These are phyloP conservation scores for Rhododendron griersonianum DNA, from an alignment of 148 eudicot genomes.

Conservation along the genomic window DNA sequence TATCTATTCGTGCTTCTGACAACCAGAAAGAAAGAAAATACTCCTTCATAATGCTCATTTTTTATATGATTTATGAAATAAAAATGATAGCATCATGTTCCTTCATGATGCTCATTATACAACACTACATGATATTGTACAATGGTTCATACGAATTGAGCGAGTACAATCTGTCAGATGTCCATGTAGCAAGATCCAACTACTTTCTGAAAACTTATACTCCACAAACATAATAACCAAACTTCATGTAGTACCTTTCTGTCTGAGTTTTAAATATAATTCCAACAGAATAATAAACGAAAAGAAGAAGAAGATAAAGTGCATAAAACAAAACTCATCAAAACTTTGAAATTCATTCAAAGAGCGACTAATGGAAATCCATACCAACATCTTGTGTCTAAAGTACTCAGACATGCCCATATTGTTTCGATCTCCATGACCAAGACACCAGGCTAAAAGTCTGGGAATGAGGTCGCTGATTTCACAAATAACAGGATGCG, in stretches of 20 bases:
- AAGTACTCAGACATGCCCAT: slow-evolving; percentile 46
- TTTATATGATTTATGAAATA: neutral
- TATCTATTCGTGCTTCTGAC: neutral
- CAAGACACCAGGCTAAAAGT: slow-evolving; percentile 47
- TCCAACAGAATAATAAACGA: neutral
- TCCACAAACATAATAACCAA: neutral
- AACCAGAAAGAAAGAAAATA: neutral
- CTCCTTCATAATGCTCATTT: neutral
- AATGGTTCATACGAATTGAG: neutral
- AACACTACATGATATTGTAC: neutral
- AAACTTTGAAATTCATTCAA: neutral
- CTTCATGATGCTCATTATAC: neutral
- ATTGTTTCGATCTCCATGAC: slow-evolving; percentile 15
- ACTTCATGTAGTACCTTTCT: neutral
- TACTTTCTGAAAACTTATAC: neutral
- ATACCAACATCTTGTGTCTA: slow-evolving; percentile 85
- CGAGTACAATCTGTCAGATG: neutral
- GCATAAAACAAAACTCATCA: neutral
- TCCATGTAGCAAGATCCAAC: neutral
- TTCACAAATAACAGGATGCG: slow-evolving; percentile 26
- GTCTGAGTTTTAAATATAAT: neutral
- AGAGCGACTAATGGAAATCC: slow-evolving; percentile 5
- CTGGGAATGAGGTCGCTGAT: slow-evolving; percentile 46
- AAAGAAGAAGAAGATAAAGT: neutral
- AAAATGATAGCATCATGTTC: neutral